Evolutionary conservation across 176 grass and related monocot genomes (phyloP).

Genomic region (Miscanthus lutarioriparius): DNA sequence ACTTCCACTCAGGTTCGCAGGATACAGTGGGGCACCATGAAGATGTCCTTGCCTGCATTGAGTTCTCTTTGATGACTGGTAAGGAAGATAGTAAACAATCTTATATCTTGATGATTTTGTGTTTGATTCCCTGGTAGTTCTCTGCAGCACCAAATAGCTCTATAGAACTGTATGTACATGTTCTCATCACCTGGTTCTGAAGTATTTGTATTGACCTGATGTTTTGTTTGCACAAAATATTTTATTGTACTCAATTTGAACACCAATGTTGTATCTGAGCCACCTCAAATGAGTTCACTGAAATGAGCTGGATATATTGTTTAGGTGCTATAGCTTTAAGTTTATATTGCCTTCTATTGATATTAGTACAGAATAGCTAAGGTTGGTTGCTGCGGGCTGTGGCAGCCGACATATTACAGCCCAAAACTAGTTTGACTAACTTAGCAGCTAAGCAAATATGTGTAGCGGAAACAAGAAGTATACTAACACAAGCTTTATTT

Average conservation of each 20-base stretch:
- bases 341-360: background rate
- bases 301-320: background rate
- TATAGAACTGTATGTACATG: conserved; percentile 11
- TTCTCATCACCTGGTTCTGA: background rate
- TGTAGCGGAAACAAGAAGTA: background rate
- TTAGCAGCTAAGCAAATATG: background rate
- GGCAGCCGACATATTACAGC: background rate
- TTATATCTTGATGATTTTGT: background rate
- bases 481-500: background rate
- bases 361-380: background rate
- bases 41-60: conserved; percentile 48
- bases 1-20: conserved; percentile 57
- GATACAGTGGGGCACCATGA: conserved; percentile 47
- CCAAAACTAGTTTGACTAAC: background rate
- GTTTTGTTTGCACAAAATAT: background rate
- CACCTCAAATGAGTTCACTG: background rate
- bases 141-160: conserved; percentile 4
- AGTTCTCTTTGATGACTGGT: conserved; percentile 56
- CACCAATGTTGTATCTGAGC: background rate
- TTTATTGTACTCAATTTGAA: background rate
- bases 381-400: background rate
- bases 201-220: background rate
- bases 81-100: background rate
- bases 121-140: background rate
- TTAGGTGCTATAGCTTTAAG: background rate